phyloP scores from a whole-genome alignment of 768 basidiomycete species.

The Mycena filopes region DNA sequence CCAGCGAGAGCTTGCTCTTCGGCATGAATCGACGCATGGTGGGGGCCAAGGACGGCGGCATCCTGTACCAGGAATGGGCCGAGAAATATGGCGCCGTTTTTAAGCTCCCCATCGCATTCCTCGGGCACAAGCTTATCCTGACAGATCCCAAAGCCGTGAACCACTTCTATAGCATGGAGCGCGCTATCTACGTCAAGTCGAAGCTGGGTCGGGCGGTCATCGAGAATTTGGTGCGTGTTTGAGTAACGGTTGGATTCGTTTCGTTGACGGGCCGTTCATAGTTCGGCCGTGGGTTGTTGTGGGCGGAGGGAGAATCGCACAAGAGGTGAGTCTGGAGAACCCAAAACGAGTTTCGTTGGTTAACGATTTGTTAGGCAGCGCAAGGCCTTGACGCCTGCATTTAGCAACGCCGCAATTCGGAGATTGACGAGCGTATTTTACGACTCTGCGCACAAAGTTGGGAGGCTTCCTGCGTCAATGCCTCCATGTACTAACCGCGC shows the following conservation, averaged over 20 bases:
- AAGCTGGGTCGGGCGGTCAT: constrained; percentile 32
- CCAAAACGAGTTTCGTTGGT: not conserved
- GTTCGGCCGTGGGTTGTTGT: constrained; percentile 31
- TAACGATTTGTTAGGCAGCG: constrained; percentile 42
- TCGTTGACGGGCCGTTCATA: not conserved
- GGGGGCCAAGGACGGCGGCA: constrained; percentile 27
- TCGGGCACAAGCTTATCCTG: constrained; percentile 27
- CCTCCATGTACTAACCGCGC: not conserved
- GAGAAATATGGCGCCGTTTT: constrained; percentile 45
- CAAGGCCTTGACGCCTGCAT: constrained; percentile 52
- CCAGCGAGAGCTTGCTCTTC: constrained; percentile 39
- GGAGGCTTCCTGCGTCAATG: not conserved
- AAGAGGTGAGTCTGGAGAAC: constrained; percentile 30
- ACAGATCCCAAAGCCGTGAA: constrained; percentile 39
- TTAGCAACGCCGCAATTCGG: constrained; percentile 54
- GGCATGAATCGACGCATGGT: constrained; percentile 34
- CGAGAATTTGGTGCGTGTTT: constrained; percentile 37
- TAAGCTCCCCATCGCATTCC: constrained; percentile 34
- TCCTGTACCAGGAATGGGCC: constrained; percentile 43
- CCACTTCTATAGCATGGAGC: constrained; percentile 38
- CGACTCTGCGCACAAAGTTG: constrained; percentile 54
- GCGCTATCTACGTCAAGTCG: constrained; percentile 39
- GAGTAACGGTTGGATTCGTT: too few species aligned
- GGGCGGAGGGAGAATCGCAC: constrained; percentile 38
- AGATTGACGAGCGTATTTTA: constrained; percentile 51